phyloP scores from a whole-genome alignment of 257 asterid genomes.

The Plantago ovata region DNA sequence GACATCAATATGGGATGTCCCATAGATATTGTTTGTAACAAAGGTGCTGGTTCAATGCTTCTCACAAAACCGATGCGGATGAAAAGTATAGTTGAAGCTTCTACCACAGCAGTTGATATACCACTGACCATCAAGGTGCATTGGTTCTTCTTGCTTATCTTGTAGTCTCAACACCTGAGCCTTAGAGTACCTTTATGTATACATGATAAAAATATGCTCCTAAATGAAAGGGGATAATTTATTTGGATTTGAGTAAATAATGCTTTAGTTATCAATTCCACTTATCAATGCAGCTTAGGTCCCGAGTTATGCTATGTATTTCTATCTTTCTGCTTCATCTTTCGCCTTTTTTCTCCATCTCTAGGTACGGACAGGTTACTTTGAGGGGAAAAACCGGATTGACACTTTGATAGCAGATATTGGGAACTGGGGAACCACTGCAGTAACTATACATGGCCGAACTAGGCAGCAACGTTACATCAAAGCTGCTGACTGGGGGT shows the following conservation, averaged over 20 bases:
- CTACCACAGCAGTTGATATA: conserved; percentile 59
- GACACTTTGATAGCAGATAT: conserved; percentile 78
- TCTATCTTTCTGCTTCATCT: conserved; percentile 4
- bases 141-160: conserved; percentile 12
- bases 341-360: conserved; percentile 24
- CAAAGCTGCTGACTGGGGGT: conserved; percentile 94
- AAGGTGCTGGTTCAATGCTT: conserved; percentile 97
- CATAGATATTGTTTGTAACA: conserved; percentile 80
- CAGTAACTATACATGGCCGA: conserved; percentile 91
- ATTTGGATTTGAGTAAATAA: background rate
- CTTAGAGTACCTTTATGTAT: conserved; percentile 11
- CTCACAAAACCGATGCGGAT: conserved; percentile 81
- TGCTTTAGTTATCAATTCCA: too few relatives aligned
- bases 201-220: conserved; percentile 7
- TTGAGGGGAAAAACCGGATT: conserved; percentile 88
- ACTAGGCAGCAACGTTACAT: conserved; percentile 93
- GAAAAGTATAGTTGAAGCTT: conserved; percentile 80
- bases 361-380: conserved; percentile 88
- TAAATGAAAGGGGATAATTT: background rate
- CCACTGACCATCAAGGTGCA: conserved; percentile 85
- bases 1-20: conserved; percentile 99
- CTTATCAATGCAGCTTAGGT: background rate
- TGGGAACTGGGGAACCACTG: conserved; percentile 87
- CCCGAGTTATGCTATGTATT: conserved; percentile 6
- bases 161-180: conserved; percentile 9